phyloP scores from a whole-genome alignment of 2,329 filamentous ascomycete species.

The Epichloe aotearoae region DNA sequence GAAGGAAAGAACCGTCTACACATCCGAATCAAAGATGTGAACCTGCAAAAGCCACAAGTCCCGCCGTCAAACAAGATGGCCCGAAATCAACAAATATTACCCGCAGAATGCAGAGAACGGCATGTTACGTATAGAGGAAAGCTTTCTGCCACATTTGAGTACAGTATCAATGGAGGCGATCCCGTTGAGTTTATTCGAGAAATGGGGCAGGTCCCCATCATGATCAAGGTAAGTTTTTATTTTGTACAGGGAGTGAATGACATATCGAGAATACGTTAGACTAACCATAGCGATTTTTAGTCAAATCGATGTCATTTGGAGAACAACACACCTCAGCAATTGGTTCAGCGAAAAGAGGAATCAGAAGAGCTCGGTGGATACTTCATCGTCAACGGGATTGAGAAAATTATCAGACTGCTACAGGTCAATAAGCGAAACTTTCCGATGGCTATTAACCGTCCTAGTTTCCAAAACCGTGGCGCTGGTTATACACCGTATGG shows the following conservation, averaged over 20 bases:
- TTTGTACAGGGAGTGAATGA: background rate
- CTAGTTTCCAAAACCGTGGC: conserved; percentile 80
- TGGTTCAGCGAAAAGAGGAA: conserved; percentile 85
- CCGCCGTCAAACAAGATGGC: conserved; percentile 75
- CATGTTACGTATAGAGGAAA: conserved; percentile 85
- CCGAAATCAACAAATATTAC: conserved; percentile 72
- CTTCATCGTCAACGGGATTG: conserved; percentile 94
- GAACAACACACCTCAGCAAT: conserved; percentile 64
- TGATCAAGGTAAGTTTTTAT: conserved; percentile 58
- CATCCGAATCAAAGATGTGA: conserved; percentile 68
- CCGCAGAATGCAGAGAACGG: conserved; percentile 86
- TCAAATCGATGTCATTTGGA: conserved; percentile 87
- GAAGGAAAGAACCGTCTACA: conserved; percentile 59
- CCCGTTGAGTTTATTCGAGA: conserved; percentile 73
- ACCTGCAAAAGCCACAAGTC: conserved; percentile 68
- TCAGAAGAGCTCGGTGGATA: conserved; percentile 93
- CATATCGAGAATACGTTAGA: background rate
- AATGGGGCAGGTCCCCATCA: conserved; percentile 79
- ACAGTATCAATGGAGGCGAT: conserved; percentile 74
- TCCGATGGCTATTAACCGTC: conserved; percentile 84
- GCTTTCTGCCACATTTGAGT: conserved; percentile 72
- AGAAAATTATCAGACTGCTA: conserved; percentile 89
- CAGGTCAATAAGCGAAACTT: conserved; percentile 86
- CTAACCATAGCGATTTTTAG: conserved; percentile 25
- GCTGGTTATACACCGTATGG: conserved; percentile 78